These are phyloP conservation scores for Raphidocelis subcapitata DNA, from an alignment of 139 green algal genomes.

Conservation along the genomic window DNA sequence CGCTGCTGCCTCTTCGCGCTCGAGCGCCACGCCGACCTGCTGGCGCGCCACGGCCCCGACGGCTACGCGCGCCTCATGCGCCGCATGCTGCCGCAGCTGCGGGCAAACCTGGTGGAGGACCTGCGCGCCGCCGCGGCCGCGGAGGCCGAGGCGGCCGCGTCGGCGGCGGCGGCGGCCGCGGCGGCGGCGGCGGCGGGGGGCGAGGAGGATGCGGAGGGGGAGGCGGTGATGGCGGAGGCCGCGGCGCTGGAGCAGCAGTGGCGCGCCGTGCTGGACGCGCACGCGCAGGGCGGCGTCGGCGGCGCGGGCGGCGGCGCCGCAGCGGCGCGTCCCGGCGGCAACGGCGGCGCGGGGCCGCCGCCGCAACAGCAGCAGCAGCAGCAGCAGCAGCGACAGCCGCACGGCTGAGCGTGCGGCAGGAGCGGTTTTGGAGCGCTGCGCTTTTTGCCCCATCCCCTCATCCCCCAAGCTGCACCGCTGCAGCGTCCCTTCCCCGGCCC, in stretches of 20 bases:
- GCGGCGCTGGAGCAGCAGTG: no score
- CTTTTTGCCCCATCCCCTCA: background rate
- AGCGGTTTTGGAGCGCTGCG: background rate
- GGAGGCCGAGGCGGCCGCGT: background rate
- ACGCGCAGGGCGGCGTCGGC: no score
- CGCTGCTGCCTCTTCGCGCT: conserved; percentile 88
- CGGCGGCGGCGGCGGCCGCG: background rate
- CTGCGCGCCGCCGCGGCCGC: conserved; percentile 8
- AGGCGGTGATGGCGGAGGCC: no score
- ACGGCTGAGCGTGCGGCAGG: background rate
- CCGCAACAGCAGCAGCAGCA: conserved; percentile 5
- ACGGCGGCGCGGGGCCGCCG: background rate
- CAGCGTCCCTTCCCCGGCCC: no score
- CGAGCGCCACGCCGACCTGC: conserved; percentile 73
- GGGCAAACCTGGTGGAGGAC: conserved; percentile 43
- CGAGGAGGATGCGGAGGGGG: background rate
- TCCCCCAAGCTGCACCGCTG: background rate
- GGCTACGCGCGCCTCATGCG: conserved; percentile 41
- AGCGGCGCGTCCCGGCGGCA: background rate
- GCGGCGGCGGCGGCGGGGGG: background rate
- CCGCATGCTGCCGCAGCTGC: conserved; percentile 58
- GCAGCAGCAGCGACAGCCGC: conserved; percentile 2
- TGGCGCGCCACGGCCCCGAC: conserved; percentile 4
- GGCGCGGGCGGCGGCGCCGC: background rate
- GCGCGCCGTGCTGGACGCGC: no score